These are phyloP conservation scores for Lepiota brunneoincarnata DNA, from an alignment of 768 basidiomycete genomes.

Conservation along the genomic window DNA sequence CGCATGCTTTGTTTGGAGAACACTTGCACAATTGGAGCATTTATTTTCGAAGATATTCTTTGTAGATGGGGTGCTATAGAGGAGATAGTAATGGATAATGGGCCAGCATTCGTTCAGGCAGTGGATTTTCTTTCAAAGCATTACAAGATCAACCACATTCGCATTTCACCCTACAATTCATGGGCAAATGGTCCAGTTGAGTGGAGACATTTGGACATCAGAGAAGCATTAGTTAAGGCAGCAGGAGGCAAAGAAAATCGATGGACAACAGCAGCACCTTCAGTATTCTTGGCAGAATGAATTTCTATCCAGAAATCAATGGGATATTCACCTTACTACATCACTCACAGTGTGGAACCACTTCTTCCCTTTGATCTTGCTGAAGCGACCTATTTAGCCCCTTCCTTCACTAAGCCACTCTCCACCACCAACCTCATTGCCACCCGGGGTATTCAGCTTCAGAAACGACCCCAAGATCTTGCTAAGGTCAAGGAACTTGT, in stretches of 20 bases:
- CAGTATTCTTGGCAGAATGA: conserved; percentile 34
- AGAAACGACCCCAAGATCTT: conserved; percentile 17
- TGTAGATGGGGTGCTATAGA: neutral
- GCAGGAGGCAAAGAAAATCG: conserved; percentile 24
- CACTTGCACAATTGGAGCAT: no score
- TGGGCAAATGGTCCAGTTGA: conserved; percentile 20
- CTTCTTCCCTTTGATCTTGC: no score
- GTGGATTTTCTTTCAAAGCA: conserved; percentile 8
- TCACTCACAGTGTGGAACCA: conserved; percentile 28
- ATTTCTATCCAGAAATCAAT: conserved; percentile 24
- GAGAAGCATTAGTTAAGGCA: conserved; percentile 32
- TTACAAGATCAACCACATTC: conserved; percentile 20
- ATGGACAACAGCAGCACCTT: conserved; percentile 26
- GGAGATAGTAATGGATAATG: conserved; percentile 40
- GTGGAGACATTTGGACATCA: conserved; percentile 23
- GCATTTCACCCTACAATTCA: conserved; percentile 23
- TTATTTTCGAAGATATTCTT: no score
- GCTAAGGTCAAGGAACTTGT: neutral
- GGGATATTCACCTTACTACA: conserved; percentile 33
- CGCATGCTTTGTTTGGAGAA: no score
- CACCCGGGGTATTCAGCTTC: conserved; percentile 19
- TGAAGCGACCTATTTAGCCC: conserved; percentile 29
- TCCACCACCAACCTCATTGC: conserved; percentile 23
- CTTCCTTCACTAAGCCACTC: conserved; percentile 15
- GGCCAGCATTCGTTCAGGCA: conserved; percentile 16